Percentiles rank a stretch among this genome's conserved stretches.
phyloP scores from a whole-genome alignment of 306 rosid genomes.

The Prunus campanulata region DNA sequence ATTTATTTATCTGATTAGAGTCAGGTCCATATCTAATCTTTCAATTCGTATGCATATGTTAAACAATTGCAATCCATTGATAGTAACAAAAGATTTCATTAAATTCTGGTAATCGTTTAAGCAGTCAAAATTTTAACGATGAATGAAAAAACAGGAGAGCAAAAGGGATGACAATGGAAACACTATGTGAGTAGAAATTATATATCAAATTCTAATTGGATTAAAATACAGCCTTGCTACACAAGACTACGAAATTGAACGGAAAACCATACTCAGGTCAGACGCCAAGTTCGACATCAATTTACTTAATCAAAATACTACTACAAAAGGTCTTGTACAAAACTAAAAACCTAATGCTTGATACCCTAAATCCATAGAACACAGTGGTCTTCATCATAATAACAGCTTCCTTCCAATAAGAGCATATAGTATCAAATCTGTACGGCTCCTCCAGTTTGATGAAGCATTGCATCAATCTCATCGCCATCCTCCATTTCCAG shows the following conservation, averaged over 20 bases:
- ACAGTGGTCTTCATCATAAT: background rate
- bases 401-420: background rate
- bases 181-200: too few species aligned
- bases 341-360: background rate
- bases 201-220: too few species aligned
- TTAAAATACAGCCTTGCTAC: too few species aligned
- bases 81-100: too few species aligned
- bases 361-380: constrained; percentile 1
- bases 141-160: too few species aligned
- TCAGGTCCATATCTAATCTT: background rate
- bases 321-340: background rate
- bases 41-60: too few species aligned
- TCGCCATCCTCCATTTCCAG: constrained; percentile 77
- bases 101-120: too few species aligned
- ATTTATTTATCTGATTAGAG: background rate
- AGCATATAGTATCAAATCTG: background rate
- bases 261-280: background rate
- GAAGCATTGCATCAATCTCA: constrained; percentile 72
- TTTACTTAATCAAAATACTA: background rate
- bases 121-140: too few species aligned
- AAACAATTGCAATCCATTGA: too few species aligned
- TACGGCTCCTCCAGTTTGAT: constrained; percentile 59
- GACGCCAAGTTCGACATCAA: background rate
- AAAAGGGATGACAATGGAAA: too few species aligned
- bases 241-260: background rate